These are phyloP conservation scores for Yamadazyma akitaensis DNA, from an alignment of 805 yeast genomes.

Conservation along the genomic window DNA sequence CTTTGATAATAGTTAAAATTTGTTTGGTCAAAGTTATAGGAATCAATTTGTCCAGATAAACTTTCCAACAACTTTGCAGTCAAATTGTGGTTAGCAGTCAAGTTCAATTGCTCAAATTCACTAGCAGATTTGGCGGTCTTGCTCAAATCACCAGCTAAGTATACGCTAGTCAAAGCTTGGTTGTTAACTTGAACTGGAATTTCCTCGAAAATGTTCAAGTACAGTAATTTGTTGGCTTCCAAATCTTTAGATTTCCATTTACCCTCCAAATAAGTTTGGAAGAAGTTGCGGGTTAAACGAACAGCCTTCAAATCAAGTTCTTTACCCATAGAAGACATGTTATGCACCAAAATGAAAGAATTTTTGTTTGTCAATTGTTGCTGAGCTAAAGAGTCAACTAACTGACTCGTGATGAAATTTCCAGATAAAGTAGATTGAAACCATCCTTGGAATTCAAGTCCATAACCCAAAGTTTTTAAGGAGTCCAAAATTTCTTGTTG, in stretches of 20 bases:
- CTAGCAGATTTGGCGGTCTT: conserved; percentile 17
- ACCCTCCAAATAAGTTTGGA: conserved; percentile 52
- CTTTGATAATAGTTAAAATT: conserved; percentile 82
- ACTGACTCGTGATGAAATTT: conserved; percentile 59
- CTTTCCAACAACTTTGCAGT: conserved; percentile 55
- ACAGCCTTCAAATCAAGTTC: conserved; percentile 67
- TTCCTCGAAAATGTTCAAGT: conserved; percentile 68
- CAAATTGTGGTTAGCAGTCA: conserved; percentile 41
- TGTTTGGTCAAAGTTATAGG: conserved; percentile 72
- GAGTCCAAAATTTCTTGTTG: conserved; percentile 65
- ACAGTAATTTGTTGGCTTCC: conserved; percentile 56
- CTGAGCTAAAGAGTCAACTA: conserved; percentile 66
- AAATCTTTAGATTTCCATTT: conserved; percentile 67
- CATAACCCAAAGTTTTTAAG: conserved; percentile 56
- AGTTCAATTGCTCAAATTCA: conserved; percentile 38
- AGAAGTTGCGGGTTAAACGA: conserved; percentile 61
- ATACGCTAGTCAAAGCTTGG: conserved; percentile 61
- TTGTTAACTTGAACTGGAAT: conserved; percentile 63
- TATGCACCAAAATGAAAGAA: conserved; percentile 60
- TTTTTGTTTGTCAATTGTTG: conserved; percentile 58
- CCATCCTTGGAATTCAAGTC: conserved; percentile 77
- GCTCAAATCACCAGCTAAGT: conserved; percentile 30
- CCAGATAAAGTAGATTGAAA: conserved; percentile 71
- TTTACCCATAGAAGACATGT: conserved; percentile 63
- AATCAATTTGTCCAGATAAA: conserved; percentile 66